Evolutionary conservation across 2,329 filamentous ascomycete genomes (phyloP), one percentile per base, ranked within the genome.

Genomic region (Cephalotrichum gorgonifer): DNA sequence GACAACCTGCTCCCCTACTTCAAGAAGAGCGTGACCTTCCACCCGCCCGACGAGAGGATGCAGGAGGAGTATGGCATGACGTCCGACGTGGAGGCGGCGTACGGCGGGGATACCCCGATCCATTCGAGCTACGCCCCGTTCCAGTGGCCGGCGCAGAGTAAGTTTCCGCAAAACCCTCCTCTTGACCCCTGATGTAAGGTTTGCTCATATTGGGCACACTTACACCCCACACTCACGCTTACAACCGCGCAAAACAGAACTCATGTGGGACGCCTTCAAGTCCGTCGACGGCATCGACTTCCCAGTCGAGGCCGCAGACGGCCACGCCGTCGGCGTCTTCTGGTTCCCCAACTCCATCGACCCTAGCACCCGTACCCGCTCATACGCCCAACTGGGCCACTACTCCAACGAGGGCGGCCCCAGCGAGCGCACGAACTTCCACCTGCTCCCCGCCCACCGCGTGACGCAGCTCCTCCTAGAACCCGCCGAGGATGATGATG

Each of bases 331-430:
- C 0, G 61, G 61, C 1, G 55, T 58, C 11, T 66, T 62, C 54
- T 64, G 62, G 62, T 58, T 55, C 12, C 61, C 61, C 38, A 61
- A 57, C 44, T 59, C 58, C 20, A 55, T 61, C 26, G 58, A 64
- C 28, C 56, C 57, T 1, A 46, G 51, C 15, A 57, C 57, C 8
- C 55, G 56, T 46, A 59, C 55, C 2, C 55, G 60, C 5, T 62
- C 59, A 2, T 62, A 60, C 48, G 53, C 61, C 6, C 51, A 58
- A 17, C 60, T 54, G 27, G 57, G 57, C 15, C 59, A 63, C 47
- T 62, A 59, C 44, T 57, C 61, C 30, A 54, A 52, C 6, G 56
- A 57, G 12, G 50, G 52, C 2, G 50, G 46, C 6, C 41, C 43
- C 3, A 25, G 25, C 25, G 38, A 48, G 22, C 49, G 49, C 12